Evolutionary conservation across 2,329 filamentous ascomycete genomes (phyloP), one percentile per base, ranked within the genome.

Genomic region (Xylariaceae sp.): DNA sequence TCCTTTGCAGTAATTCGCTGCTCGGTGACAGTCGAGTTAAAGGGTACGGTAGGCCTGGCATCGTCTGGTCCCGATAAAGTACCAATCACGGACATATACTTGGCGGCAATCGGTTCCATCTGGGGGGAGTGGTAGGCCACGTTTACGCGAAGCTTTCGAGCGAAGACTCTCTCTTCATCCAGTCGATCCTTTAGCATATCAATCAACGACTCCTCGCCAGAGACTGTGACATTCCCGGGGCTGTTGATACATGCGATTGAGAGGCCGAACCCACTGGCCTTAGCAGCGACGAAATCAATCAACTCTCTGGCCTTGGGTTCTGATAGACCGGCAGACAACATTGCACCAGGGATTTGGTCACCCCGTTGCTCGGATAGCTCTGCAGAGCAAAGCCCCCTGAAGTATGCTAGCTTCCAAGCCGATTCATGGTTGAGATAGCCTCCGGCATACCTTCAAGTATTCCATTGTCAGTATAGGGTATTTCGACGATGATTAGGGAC

Each of bases 191-290:
- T 26, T 48, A 64, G 31, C 34, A 56, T 19, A 1, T 55, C 31
- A 2, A 63, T 50, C 1, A 34, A 54, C 7, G 44, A 41, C 1
- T 26, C 49, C 35, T 65, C 61, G 3, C 63, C 63, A 1, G 57
- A 59, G 27, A 65, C 26, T 2, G 63, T 65, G 11, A 62, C 56
- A 26, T 51, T 61, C 3, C 34, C 43, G 1, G 60, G 61, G 30
- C 50, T 57, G 44, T 65, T 64, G 31, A 62, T 42, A 12, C 63
- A 64, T 7, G 62, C 62, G 1, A 52, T 52, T 1, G 35, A 30
- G 9, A 51, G 30, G 34, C 47, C 12, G 19, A 19, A 19, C 19
- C 19, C 19, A 19, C 19, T 19, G 19, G 19, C 1, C 19, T 31
- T 39, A 26, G 5, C n/a, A 9, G 19, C 29, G 8, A 37, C 35